Base-by-base conservation (phyloP, 805 yeast genomes). In the Candida nemodendra region DNA sequence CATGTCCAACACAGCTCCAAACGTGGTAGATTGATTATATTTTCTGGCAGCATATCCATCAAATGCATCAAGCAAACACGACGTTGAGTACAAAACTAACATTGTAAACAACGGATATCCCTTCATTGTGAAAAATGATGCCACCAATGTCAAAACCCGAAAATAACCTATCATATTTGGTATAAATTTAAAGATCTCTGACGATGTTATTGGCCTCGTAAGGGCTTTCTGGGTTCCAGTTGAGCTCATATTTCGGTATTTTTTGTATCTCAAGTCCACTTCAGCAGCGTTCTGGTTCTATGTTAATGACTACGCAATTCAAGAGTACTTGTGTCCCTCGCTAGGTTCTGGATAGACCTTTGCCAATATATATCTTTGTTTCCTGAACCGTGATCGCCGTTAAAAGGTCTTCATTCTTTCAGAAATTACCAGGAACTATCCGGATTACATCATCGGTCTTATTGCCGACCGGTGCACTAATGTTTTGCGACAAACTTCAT, bases 1-100 rank as follows among this genome's bases (percentile, higher is more conserved):
- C 99, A 93, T 93, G 64, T 93, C 99, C 52, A 93, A 74, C 15
- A 95, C 95, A 14, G 99, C 98, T 25, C 99, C 99, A 50, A 88
- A 87, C 50, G 78, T 76, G 22, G 97, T 86, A 12, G 95, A 83
- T 62, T 93, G 99, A 59, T 85, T 78, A 60, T 72, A 87, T 54
- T 74, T 75, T 47, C 99, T 75, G 4, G 99, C 99, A 40, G 96
- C 95, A 38, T 83, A 80, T 4, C 99, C 99, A 61, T 93, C 99
- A 41, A 89, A 77, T 0, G 99, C 99, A 64, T 93, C 99, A 45
- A 93, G 69, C 39, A 93, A 69, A 52, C 99, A 95, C 9, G 96
- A 88, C 14, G 88, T 69, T 12, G 95, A 84, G 59, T 93, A 93
- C 30, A 89, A 68, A 14, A 77, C 60, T 27, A 86, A 78, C 65